phyloP scores from a whole-genome alignment of 1,284 basidiomycete genomes.

The Heterobasidion irregulare region DNA sequence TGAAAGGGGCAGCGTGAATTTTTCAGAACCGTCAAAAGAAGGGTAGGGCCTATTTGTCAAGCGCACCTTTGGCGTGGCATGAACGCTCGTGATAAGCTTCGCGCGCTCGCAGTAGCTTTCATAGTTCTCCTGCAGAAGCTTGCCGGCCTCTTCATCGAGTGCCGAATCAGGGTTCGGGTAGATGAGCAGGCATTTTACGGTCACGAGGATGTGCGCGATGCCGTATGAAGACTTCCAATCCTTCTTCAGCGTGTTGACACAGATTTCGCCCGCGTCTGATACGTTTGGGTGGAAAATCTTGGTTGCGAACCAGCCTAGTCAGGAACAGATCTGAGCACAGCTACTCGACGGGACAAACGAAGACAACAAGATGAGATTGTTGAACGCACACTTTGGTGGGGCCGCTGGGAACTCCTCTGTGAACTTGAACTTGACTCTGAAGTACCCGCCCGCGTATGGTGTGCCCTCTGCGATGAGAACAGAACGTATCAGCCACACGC shows the following conservation, averaged over 20 bases:
- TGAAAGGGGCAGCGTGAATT: background rate
- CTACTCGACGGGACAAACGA: conserved; percentile 2
- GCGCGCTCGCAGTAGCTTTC: conserved; percentile 78
- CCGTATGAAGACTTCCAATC: conserved; percentile 94
- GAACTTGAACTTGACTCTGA: conserved; percentile 81
- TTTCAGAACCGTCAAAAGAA: background rate
- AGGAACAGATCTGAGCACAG: conserved; percentile 2
- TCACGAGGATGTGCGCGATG: conserved; percentile 84
- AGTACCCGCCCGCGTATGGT: conserved; percentile 89
- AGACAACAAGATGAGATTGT: background rate
- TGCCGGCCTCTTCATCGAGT: conserved; percentile 90
- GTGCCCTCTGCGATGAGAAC: conserved; percentile 59
- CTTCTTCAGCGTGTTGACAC: conserved; percentile 95
- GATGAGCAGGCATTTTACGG: conserved; percentile 91
- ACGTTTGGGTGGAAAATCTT: conserved; percentile 98
- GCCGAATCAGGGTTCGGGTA: conserved; percentile 96
- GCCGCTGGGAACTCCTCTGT: conserved; percentile 84
- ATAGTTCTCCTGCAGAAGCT: conserved; percentile 84
- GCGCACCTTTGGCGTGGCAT: conserved; percentile 58
- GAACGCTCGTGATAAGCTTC: conserved; percentile 77
- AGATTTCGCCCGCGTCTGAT: conserved; percentile 85
- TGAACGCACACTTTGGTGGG: conserved; percentile 82
- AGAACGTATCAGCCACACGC: background rate
- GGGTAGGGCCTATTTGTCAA: background rate
- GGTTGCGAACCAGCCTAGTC: conserved; percentile 76